Evolutionary conservation across 2,329 filamentous ascomycete species (phyloP).

Genomic region (Aspergillus tamarii): DNA sequence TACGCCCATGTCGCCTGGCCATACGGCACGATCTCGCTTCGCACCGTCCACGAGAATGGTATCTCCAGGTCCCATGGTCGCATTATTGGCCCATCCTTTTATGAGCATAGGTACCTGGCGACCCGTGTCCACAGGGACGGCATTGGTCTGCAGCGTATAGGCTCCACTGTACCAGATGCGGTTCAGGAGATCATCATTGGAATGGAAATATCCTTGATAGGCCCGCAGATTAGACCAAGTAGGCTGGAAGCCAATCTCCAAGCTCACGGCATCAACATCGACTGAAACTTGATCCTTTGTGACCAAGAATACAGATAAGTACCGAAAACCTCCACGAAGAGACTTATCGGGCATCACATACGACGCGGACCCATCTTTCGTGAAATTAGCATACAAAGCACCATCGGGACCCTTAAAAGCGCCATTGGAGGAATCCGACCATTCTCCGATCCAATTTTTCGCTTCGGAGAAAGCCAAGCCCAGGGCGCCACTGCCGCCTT

Average conservation of each 20-base stretch:
- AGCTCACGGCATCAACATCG: slow-evolving; percentile 40
- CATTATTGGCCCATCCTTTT: slow-evolving; percentile 46
- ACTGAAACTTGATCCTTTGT: slow-evolving; percentile 37
- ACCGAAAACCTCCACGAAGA: slow-evolving; percentile 50
- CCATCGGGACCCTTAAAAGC: slow-evolving; percentile 48
- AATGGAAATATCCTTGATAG: slow-evolving; percentile 59
- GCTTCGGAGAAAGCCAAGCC: slow-evolving; percentile 54
- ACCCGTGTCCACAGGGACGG: slow-evolving; percentile 43
- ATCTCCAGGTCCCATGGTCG: slow-evolving; percentile 42
- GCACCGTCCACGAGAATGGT: slow-evolving; percentile 50
- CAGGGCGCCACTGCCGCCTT: slow-evolving; percentile 39
- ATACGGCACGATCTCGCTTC: slow-evolving; percentile 48
- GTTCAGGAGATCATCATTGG: slow-evolving; percentile 56
- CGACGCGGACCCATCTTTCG: slow-evolving; percentile 32
- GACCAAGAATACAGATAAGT: slow-evolving; percentile 46
- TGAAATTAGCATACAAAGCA: slow-evolving; percentile 42
- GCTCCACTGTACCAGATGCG: slow-evolving; percentile 61
- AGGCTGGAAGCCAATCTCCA: slow-evolving; percentile 54
- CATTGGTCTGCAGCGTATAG: slow-evolving; percentile 56
- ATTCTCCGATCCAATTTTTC: slow-evolving; percentile 52
- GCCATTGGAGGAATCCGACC: slow-evolving; percentile 55
- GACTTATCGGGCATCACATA: slow-evolving; percentile 45
- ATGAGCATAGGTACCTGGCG: slow-evolving; percentile 36
- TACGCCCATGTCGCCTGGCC: slow-evolving; percentile 56
- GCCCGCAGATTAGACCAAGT: slow-evolving; percentile 57